These are phyloP conservation scores for Peronosclerospora sorghi DNA, from an alignment of 352 stramenopile genomes.

Conservation along the genomic window DNA sequence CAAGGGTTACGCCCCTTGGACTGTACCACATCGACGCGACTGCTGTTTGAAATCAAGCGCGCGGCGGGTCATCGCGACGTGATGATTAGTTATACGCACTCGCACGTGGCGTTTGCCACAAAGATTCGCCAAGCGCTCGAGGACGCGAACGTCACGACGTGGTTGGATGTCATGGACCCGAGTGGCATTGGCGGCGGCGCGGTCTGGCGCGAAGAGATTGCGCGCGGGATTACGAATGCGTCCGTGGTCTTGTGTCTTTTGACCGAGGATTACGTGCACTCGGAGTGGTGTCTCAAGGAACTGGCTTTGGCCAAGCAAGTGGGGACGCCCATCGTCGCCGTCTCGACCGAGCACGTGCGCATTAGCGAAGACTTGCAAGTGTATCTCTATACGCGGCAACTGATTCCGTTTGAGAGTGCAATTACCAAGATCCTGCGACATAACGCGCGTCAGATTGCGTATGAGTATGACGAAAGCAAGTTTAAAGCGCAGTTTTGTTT, in stretches of 20 bases:
- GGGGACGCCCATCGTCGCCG: conserved; percentile 59
- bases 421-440: conserved; percentile 41
- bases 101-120: conserved; percentile 69
- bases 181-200: conserved; percentile 73
- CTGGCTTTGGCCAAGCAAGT: conserved; percentile 72
- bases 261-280: conserved; percentile 68
- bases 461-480: conserved; percentile 62
- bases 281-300: conserved; percentile 81
- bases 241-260: conserved; percentile 65
- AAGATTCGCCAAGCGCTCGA: conserved; percentile 64
- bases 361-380: conserved; percentile 72
- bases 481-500: conserved; percentile 67
- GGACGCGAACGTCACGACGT: conserved; percentile 71
- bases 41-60: conserved; percentile 75
- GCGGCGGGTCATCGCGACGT: conserved; percentile 69
- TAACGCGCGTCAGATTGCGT: conserved; percentile 65
- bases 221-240: conserved; percentile 64
- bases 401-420: conserved; percentile 64
- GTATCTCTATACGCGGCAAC: conserved; percentile 74
- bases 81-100: conserved; percentile 85
- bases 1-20: conserved; percentile 60
- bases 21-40: conserved; percentile 63
- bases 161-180: conserved; percentile 79
- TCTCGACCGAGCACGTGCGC: conserved; percentile 53
- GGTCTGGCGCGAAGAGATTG: conserved; percentile 78